Evolutionary conservation across 1,139 yeast genomes (phyloP), one percentile per base, ranked within the genome.

Genomic region (Blastobotrys elegans): DNA sequence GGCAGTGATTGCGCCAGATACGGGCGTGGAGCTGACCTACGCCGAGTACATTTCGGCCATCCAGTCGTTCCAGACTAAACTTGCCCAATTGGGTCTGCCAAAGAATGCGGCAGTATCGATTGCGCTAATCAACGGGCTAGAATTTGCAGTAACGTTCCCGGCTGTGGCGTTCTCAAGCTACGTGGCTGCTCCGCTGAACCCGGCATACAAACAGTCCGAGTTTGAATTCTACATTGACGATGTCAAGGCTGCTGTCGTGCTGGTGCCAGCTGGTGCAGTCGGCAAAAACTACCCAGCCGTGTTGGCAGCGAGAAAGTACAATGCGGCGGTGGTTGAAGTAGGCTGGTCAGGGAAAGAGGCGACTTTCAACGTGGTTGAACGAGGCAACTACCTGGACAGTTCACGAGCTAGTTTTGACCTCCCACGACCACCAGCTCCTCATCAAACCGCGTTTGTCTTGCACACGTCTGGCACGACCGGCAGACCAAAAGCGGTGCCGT

Each of bases 391-490:
- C 17, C 20, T 40, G n/a, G 24, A 32, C 21, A 41, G 31, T 14
- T 18, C 50, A 22, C 34, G 24, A 11, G 21, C 30, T 22, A 16
- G 46, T 13, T 30, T 51, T 10, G 30, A 47, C n/a, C 46, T 47
- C 26, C 74, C 77, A 11, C 73, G 76, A 2, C 65, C 64, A 40
- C 73, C 75, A 8, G 31, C 44, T 20, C 62, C 66, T 5, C 68
- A 72, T 42, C 80, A 79, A 51, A 71, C 77, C 31, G 86, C 86
- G 2, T 66, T 82, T 61, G 77, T 82, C 26, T 66, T 82, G 42
- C 87, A 82, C 62, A 82, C 87, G 7, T 76, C 82, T 44, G 88
- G 88, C 40, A 82, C 87, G 13, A 82, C 87, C 2, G 85, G 87
- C 4, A 72, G 80, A 43, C 87, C 87, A 44, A 82, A 82, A 61